A percentile compares a stretch with the other conserved stretches of the same genome.
Evolutionary conservation across 305 asterid species (phyloP).

Genomic region (Coffea humblotiana): DNA sequence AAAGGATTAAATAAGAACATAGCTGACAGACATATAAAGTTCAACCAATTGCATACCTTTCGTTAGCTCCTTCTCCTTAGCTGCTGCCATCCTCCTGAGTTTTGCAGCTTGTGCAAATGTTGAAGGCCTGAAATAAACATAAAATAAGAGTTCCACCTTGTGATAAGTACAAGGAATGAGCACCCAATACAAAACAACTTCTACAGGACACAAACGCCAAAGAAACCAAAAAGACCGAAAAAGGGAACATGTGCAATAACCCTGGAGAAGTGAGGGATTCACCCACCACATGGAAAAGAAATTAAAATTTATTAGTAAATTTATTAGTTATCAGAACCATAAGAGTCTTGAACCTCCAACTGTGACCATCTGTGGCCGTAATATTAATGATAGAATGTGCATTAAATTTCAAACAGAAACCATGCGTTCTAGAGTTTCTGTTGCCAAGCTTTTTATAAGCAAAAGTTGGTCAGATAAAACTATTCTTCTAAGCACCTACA

Average conservation of each 20-base stretch:
- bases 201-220: neutral
- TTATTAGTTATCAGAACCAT: too few relatives aligned
- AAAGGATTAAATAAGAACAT: neutral
- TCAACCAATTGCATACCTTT: slow-evolving; percentile 48
- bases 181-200: neutral
- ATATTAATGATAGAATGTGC: neutral
- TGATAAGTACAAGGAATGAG: neutral
- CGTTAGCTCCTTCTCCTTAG: slow-evolving; percentile 90
- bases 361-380: neutral
- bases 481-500: neutral
- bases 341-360: neutral
- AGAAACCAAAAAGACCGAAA: neutral
- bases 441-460: neutral
- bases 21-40: slow-evolving; percentile 8
- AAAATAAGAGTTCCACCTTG: slow-evolving; percentile 12
- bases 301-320: neutral
- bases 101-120: slow-evolving; percentile 99
- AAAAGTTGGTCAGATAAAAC: neutral
- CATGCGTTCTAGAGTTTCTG: neutral
- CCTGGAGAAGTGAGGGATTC: neutral
- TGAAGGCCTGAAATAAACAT: slow-evolving; percentile 69
- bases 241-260: neutral
- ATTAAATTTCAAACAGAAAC: neutral
- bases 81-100: slow-evolving; percentile 73
- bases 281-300: neutral